Conservation (phyloP, 371 early-diverging fungal genomes). For the Actinomucor elegans region DNA sequence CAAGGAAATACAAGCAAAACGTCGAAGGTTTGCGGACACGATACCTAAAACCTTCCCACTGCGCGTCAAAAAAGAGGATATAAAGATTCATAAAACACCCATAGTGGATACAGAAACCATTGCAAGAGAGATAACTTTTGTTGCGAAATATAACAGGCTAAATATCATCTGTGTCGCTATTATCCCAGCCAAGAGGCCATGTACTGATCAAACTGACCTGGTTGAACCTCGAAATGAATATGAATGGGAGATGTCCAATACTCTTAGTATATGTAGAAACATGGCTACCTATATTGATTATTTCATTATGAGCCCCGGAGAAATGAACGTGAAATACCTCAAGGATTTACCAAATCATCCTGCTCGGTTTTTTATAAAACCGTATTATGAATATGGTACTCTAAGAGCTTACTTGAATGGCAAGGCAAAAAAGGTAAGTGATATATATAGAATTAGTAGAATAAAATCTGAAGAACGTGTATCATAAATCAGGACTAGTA, state of each 20-base stretch:
- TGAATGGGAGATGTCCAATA: conserved; percentile 1
- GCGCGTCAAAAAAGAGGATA: too few relatives aligned
- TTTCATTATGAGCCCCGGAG: too few relatives aligned
- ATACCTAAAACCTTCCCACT: too few relatives aligned
- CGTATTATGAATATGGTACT: neutral
- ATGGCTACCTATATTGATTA: conserved; percentile 5
- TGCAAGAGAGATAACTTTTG: neutral
- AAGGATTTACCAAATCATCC: neutral
- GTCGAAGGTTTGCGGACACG: too few relatives aligned
- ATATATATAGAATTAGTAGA: neutral
- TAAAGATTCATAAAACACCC: too few relatives aligned
- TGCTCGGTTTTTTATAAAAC: neutral
- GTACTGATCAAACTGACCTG: too few relatives aligned
- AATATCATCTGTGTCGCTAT: neutral
- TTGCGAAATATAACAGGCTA: neutral
- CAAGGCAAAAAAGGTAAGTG: neutral
- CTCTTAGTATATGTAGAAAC: conserved; percentile 1
- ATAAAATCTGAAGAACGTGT: too few relatives aligned
- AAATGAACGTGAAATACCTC: neutral
- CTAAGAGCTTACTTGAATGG: neutral
- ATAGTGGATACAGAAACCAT: neutral
- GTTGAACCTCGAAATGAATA: too few relatives aligned
- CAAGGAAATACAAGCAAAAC: too few relatives aligned
- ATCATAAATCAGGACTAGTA: too few relatives aligned
- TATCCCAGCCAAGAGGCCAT: too few relatives aligned